Percentiles rank a stretch among this genome's conserved stretches.
These are phyloP conservation scores for Neoarthrinium moseri DNA, from an alignment of 2,329 filamentous ascomycete genomes.

Conservation along the genomic window DNA sequence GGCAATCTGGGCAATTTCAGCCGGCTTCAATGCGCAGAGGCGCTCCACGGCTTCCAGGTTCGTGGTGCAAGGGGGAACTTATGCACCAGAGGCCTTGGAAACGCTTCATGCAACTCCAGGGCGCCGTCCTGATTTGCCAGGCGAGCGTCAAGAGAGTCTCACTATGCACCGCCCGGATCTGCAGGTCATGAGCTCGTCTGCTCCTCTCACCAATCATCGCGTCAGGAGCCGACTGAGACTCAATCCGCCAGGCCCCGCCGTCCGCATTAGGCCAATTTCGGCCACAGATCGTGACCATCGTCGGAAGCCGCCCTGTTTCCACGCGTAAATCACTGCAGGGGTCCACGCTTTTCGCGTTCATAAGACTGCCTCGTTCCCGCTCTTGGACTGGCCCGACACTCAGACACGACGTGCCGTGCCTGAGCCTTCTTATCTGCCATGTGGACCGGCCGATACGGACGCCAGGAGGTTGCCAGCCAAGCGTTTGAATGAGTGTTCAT, in stretches of 20 bases:
- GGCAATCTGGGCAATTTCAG: neutral
- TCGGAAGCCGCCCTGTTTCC: slow-evolving; percentile 20
- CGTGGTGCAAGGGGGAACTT: slow-evolving; percentile 13
- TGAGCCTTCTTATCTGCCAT: too few relatives aligned
- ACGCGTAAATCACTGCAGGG: slow-evolving; percentile 25
- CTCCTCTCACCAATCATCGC: slow-evolving; percentile 25
- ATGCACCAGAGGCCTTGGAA: slow-evolving; percentile 16
- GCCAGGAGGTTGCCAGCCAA: too few relatives aligned
- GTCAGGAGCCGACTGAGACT: too few relatives aligned
- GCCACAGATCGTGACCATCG: slow-evolving; percentile 12
- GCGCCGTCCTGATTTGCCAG: slow-evolving; percentile 16
- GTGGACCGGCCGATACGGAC: too few relatives aligned
- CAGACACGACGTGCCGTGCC: too few relatives aligned
- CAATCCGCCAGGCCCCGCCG: too few relatives aligned
- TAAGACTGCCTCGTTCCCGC: too few relatives aligned
- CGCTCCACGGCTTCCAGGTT: too few relatives aligned
- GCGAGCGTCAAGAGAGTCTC: slow-evolving; percentile 17
- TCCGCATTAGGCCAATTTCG: slow-evolving; percentile 5
- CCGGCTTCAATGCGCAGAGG: too few relatives aligned
- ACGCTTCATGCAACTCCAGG: slow-evolving; percentile 20
- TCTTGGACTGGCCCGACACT: too few relatives aligned
- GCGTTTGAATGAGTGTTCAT: too few relatives aligned
- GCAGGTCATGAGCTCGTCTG: slow-evolving; percentile 11
- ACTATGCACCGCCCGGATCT: slow-evolving; percentile 14
- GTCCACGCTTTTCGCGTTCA: slow-evolving; percentile 23